Evolutionary conservation across 371 early-diverging fungal genomes (phyloP).

Genomic region (Apophysomyces sp.): DNA sequence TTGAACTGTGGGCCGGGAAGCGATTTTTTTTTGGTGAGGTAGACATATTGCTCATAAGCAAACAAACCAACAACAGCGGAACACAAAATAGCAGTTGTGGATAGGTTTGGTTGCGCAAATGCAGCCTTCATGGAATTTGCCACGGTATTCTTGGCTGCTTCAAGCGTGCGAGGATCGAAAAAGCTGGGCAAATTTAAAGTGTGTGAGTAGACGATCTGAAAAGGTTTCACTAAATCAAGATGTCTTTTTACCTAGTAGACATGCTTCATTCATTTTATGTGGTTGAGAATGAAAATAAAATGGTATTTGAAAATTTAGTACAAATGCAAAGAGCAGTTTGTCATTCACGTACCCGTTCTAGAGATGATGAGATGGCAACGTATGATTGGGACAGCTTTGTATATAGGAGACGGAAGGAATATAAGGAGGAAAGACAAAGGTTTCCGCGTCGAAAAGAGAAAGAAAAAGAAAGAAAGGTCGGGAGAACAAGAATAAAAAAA

Average conservation of each 20-base stretch:
- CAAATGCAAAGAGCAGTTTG: not conserved
- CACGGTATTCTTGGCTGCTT: constrained; percentile 42
- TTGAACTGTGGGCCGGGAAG: constrained; percentile 52
- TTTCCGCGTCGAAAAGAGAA: not conserved
- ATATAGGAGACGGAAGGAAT: not conserved
- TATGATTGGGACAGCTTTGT: not conserved
- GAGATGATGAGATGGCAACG: not conserved
- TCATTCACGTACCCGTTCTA: not conserved
- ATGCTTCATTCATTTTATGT: too few relatives aligned
- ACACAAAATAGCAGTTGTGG: constrained; percentile 42
- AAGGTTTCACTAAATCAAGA: not conserved
- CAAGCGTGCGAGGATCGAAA: constrained; percentile 46
- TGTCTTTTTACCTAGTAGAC: not conserved
- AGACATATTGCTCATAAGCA: constrained; percentile 52
- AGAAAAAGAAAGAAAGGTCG: not conserved
- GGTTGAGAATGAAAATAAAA: too few relatives aligned
- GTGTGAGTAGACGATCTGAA: constrained; percentile 39
- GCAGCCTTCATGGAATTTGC: constrained; percentile 4
- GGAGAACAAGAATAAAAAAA: not conserved
- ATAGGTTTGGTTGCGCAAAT: constrained; percentile 20
- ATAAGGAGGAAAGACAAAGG: not conserved
- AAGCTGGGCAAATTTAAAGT: constrained; percentile 14
- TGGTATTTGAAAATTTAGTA: not conserved
- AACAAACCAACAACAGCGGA: constrained; percentile 47
- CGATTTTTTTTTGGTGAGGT: constrained; percentile 48